Conservation (phyloP, 768 basidiomycete species). For the Stropharia rugosoannulata region DNA sequence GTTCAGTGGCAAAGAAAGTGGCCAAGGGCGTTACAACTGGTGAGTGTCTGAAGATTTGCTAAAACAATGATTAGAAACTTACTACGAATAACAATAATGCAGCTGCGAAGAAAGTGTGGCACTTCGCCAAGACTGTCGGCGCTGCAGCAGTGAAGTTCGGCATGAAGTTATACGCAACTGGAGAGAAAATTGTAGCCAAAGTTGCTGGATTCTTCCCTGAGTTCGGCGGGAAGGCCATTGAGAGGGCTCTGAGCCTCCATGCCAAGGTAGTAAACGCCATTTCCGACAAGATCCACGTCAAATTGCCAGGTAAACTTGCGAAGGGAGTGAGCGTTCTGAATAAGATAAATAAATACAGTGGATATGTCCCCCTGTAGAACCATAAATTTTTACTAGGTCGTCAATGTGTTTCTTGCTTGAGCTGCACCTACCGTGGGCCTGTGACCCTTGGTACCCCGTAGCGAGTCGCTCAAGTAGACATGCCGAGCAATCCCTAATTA, state of each 20-base stretch:
- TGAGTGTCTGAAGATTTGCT: not conserved
- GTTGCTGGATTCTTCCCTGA: not conserved
- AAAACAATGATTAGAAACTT: too few relatives aligned
- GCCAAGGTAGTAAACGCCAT: not conserved
- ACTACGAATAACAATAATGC: too few relatives aligned
- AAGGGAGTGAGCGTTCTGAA: not conserved
- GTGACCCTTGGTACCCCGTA: too few relatives aligned
- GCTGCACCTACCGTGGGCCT: too few relatives aligned
- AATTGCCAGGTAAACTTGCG: not conserved
- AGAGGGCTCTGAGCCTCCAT: not conserved
- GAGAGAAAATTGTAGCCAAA: not conserved
- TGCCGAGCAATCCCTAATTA: too few relatives aligned
- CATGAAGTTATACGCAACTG: not conserved
- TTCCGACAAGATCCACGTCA: not conserved
- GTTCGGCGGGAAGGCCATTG: not conserved
- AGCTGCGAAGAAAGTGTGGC: slow-evolving; percentile 1
- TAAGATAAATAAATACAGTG: not conserved
- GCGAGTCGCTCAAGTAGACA: too few relatives aligned
- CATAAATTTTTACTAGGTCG: not conserved
- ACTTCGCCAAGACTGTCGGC: not conserved
- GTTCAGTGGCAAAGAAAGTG: not conserved
- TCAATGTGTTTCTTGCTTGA: too few relatives aligned
- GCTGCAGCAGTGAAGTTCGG: not conserved
- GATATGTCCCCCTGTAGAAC: not conserved
- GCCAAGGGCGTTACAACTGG: too few relatives aligned